Conservation (phyloP, 805 yeast species). For the Starmera caribaea region DNA sequence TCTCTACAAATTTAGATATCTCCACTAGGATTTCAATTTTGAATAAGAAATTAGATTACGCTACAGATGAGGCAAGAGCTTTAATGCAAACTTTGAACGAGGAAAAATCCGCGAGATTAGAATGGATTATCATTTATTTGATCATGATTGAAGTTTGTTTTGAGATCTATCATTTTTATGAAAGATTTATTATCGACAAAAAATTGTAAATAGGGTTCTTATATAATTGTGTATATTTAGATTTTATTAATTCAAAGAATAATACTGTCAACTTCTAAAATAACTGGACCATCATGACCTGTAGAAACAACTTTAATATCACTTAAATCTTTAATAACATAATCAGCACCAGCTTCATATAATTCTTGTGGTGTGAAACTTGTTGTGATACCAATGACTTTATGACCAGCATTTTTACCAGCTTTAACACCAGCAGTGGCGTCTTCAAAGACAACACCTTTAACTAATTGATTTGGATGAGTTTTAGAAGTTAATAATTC, state of each 20-base stretch:
- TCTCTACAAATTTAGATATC: constrained; percentile 67
- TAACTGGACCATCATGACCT: constrained; percentile 11
- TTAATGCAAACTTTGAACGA: constrained; percentile 68
- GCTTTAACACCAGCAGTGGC: constrained; percentile 85
- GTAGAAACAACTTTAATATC: constrained; percentile 12
- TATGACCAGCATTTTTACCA: constrained; percentile 77
- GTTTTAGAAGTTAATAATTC: constrained; percentile 25
- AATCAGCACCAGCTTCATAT: constrained; percentile 66
- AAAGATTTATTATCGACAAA: constrained; percentile 26
- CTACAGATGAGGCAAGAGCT: constrained; percentile 80
- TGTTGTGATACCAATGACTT: constrained; percentile 65
- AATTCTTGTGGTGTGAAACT: constrained; percentile 33
- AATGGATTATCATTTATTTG: constrained; percentile 79
- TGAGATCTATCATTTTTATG: constrained; percentile 69
- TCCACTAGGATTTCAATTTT: constrained; percentile 67
- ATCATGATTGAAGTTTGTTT: constrained; percentile 81
- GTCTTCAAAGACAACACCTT: constrained; percentile 70
- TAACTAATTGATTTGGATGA: constrained; percentile 18
- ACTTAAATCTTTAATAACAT: constrained; percentile 64
- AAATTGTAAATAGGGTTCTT: neutral
- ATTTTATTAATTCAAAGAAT: constrained; percentile 4
- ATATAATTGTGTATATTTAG: neutral
- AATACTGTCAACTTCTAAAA: constrained; percentile 16
- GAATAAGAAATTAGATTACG: constrained; percentile 81
- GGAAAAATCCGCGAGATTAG: constrained; percentile 64